A percentile compares a stretch with the other conserved stretches of the same genome.
Evolutionary conservation across 371 early-diverging fungal genomes (phyloP).

Genomic region (Zopfochytrium polystomum): DNA sequence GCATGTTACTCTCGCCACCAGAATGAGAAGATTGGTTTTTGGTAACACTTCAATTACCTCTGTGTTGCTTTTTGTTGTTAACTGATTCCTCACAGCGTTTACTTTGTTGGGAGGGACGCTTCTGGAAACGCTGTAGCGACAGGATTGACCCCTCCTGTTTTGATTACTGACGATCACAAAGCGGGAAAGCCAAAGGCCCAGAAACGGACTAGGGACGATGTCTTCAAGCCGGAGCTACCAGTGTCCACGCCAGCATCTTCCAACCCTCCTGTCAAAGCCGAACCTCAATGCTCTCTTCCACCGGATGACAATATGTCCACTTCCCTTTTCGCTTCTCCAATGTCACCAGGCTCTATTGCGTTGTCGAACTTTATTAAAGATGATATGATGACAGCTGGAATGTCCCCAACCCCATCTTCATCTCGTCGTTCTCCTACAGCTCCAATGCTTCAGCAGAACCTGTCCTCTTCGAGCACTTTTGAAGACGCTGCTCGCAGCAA

Average conservation of each 20-base stretch:
- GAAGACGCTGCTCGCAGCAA: not conserved
- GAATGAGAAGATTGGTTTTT: conserved; percentile 86
- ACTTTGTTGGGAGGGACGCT: conserved; percentile 71
- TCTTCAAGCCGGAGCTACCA: not conserved
- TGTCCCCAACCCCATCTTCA: not conserved
- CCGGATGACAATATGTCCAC: not conserved
- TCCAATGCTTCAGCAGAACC: not conserved
- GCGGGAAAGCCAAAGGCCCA: conserved; percentile 46
- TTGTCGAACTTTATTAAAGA: not conserved
- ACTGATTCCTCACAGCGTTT: conserved; percentile 48
- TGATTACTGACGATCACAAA: conserved; percentile 97
- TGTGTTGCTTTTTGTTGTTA: too few species aligned
- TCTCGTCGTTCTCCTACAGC: not conserved
- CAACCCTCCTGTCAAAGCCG: too few species aligned
- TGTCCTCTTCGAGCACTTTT: not conserved
- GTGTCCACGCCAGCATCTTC: too few species aligned
- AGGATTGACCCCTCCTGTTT: conserved; percentile 85
- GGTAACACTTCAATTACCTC: conserved; percentile 25
- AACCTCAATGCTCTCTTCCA: too few species aligned
- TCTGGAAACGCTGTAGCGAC: conserved; percentile 66
- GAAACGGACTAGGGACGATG: not conserved
- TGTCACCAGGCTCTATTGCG: not conserved
- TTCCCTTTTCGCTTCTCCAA: not conserved
- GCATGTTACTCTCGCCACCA: conserved; percentile 96
- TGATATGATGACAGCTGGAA: not conserved